These are phyloP conservation scores for Magnusiomyces sp. DNA, from an alignment of 1,139 yeast species.

Conservation along the genomic window DNA sequence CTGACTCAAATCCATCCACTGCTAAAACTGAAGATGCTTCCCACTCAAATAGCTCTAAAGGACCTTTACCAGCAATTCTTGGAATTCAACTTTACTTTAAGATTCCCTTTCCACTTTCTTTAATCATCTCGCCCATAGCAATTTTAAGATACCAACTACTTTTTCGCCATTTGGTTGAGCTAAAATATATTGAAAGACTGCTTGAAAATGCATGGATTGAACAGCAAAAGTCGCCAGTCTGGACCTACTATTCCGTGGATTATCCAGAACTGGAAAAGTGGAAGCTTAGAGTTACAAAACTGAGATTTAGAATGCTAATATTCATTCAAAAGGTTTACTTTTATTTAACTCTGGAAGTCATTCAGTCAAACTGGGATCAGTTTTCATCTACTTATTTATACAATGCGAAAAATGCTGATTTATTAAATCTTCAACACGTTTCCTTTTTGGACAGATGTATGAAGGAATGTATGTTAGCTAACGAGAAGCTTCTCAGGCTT, in stretches of 20 bases:
- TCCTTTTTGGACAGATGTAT: conserved; percentile 56
- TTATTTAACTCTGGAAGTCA: conserved; percentile 53
- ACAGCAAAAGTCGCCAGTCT: conserved; percentile 53
- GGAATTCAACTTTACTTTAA: conserved; percentile 57
- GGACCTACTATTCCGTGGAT: conserved; percentile 45
- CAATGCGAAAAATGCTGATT: conserved; percentile 39
- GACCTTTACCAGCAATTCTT: conserved; percentile 37
- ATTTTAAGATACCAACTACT: conserved; percentile 72
- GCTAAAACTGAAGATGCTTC: neutral
- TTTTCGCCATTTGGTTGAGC: conserved; percentile 59
- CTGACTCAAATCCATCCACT: neutral
- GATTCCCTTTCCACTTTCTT: conserved; percentile 80
- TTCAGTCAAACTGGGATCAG: conserved; percentile 46
- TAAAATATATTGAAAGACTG: conserved; percentile 53
- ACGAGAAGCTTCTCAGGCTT: conserved; percentile 45
- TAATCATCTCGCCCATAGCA: conserved; percentile 61
- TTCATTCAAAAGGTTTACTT: conserved; percentile 49
- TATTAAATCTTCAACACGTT: conserved; percentile 44
- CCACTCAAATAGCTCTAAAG: neutral
- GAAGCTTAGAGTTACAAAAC: conserved; percentile 48
- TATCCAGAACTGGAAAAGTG: conserved; percentile 42
- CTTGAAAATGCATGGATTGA: conserved; percentile 69
- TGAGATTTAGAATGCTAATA: conserved; percentile 55
- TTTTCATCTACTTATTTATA: conserved; percentile 31
- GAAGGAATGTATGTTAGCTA: conserved; percentile 61